Evolutionary conservation across 257 asterid species (phyloP).

Genomic region (Solanum okadae): DNA sequence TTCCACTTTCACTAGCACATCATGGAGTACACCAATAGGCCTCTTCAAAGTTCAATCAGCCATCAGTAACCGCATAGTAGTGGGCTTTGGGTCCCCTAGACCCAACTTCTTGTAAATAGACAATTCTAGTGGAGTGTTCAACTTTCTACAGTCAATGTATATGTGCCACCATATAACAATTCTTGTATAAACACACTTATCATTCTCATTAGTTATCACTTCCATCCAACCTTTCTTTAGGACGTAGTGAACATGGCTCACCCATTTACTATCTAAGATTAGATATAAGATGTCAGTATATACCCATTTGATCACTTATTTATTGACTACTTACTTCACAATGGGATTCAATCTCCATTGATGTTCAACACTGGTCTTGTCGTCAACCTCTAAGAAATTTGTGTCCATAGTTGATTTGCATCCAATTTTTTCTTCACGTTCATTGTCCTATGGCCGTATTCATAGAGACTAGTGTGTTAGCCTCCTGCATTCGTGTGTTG

Average conservation of each 20-base stretch:
- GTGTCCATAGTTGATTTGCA: neutral
- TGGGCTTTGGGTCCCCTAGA: too few species aligned
- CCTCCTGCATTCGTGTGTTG: too few species aligned
- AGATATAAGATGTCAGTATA: neutral
- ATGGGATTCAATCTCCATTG: neutral
- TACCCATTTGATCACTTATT: neutral
- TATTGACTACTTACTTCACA: neutral
- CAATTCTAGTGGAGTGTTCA: neutral
- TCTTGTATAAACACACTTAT: neutral
- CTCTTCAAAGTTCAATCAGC: too few species aligned
- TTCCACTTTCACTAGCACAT: too few species aligned
- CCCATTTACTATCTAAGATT: too few species aligned
- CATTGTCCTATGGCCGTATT: neutral
- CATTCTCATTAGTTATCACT: neutral
- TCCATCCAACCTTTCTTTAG: neutral
- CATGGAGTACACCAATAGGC: too few species aligned
- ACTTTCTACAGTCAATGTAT: neutral
- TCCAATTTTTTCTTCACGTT: neutral
- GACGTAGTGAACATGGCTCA: neutral
- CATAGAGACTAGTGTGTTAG: too few species aligned
- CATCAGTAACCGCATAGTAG: too few species aligned
- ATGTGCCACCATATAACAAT: neutral
- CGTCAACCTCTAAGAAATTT: neutral
- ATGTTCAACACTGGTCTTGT: neutral
- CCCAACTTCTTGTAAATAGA: too few species aligned